Evolutionary conservation across 2,329 filamentous ascomycete species (phyloP), one percentile per base, ranked within the genome.

Genomic region (Paecilomyces formosus): DNA sequence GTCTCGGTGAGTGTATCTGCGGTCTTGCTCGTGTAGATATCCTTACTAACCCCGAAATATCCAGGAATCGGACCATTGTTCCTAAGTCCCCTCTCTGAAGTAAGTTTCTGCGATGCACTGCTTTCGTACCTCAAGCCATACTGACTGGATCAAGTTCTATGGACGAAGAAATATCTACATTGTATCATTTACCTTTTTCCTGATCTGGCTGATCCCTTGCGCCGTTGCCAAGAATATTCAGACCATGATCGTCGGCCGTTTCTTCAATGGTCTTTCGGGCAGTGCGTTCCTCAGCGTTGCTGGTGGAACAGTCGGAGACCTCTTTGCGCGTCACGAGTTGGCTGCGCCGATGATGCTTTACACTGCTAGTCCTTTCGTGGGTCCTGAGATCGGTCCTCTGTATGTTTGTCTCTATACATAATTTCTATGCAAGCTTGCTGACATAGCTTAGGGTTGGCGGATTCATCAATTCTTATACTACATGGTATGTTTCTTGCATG

Each of bases 321-420:
- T 93, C 63, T 94, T 93, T 68, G 76, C 78, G 11, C 81, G 82
- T 53, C 77, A 87, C 59, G 81, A 90, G 63, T 83, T 96, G 58
- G 86, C 88, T 64, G 82, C 83, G 6, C 91, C 92, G 2, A 96
- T 96, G 92, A 87, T 91, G 75, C 78, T 96, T 15, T 95, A 88
- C 69, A 85, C 87, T 4, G 77, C 85, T 79, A 71, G 74, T 84
- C 73, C 61, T 80, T 91, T 65, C 81, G 67, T 83, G 57, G 76
- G 82, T 1, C 83, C 83, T 5, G 81, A 83, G 59, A 56, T 85
- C 9, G 83, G 82, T 0, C 83, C 83, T 8, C 67, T 85, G 56
- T 75, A 68, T 62, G 72, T 63, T 18, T 30, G 39, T 9, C 15
- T 21, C 8, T 4, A 18, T 26, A 26, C n/a, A 26, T 11, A n/a